Evolutionary conservation across 2,329 filamentous ascomycete species (phyloP), one percentile per base, ranked within the genome.

Genomic region (Fusarium drepaniforme): DNA sequence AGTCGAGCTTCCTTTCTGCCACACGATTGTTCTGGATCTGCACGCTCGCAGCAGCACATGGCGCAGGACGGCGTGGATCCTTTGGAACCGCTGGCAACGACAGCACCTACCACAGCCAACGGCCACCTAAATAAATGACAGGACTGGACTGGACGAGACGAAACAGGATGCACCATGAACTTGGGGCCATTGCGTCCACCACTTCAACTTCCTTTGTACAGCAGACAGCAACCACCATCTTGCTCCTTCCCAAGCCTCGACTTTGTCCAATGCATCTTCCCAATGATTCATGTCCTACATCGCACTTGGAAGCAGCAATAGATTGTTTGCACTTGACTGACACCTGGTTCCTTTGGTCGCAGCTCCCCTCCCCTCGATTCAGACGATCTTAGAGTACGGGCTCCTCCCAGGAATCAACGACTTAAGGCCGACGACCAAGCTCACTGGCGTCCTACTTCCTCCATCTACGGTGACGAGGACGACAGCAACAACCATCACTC

Each of bases 401-500:
- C 81, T 38, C 81, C 85, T 44, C 81, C 81, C 28, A 81, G 81
- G 78, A 85, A 84, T 64, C 81, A 83, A 15, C 70, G 81, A 77
- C 66, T 82, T 75, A 68, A 80, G 79, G 70, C 76, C 64, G 68
- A 77, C 40, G 69, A 78, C 73, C 66, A 75, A 51, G 69, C 70
- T 58, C 73, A 73, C 68, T 84, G 83, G 72, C 87, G 88, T 46
- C 87, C 88, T n/a, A 75, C 85, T 8, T 92, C 91, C 37, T 93
- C 92, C 18, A 75, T 91, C 57, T 93, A 81, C 71, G 77, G 71
- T 25, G 75, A 78, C 62, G 71, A 73, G 33, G 67, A 76, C 40
- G 40, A 60, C 33, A 59, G 63, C 51, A 75, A 73, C 66, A 73
- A 59, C 46, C 66, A 66, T 44, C 69, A 73, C 56, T 73, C 73